Base-by-base conservation (phyloP, 352 stramenopile species). In the Globisporangium takayamanum region DNA sequence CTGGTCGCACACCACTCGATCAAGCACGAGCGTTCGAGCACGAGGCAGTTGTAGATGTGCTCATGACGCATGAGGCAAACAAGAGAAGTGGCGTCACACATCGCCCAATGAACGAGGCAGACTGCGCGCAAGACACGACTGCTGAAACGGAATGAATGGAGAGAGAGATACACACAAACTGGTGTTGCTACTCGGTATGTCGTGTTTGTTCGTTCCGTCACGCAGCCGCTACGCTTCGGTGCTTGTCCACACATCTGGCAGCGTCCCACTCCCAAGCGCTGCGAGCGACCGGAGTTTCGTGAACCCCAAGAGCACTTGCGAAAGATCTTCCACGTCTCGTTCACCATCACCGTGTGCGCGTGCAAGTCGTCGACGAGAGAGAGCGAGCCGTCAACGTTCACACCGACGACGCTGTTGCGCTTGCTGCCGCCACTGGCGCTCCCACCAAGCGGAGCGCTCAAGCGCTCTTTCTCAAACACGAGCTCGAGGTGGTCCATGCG, bases 251-350 rank as follows among this genome's bases (percentile, higher is more conserved):
- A 78, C 66, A 62, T 93, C 83, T 0, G 69, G 80, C 30, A 93
- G 59, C n/a, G 79, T 73, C 8, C 83, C 80, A 5, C 74, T 53
- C 5, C 81, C 80, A 4, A 91, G 69, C 1, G 59, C 59, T 0
- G 73, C 83, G 8, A 81, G 55, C 1, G 74, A 57, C 6, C 80
- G 80, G 25, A 89, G 59, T 18, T 73, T 69, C 15, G 76, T 71
- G 44, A 88, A 89, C n/a, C 70, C 75, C 0, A 83, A 68, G 48
- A 91, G 67, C 44, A 89, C 70, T 55, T 88, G 80, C 0, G 80
- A n/a, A 93, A 83, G 33, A 78, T 73, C 47, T 81, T 88, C 80
- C 80, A 90, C 49, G 74, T 80, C 65, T 88, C 80, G 46, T 87
- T 78, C 33, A 88, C 78, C 45, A 76, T 18, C 22, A 70, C 28